Evolutionary conservation across 1,139 yeast species (phyloP), one percentile per base, ranked within the genome.

Genomic region (Saccharomyces pastorianus): DNA sequence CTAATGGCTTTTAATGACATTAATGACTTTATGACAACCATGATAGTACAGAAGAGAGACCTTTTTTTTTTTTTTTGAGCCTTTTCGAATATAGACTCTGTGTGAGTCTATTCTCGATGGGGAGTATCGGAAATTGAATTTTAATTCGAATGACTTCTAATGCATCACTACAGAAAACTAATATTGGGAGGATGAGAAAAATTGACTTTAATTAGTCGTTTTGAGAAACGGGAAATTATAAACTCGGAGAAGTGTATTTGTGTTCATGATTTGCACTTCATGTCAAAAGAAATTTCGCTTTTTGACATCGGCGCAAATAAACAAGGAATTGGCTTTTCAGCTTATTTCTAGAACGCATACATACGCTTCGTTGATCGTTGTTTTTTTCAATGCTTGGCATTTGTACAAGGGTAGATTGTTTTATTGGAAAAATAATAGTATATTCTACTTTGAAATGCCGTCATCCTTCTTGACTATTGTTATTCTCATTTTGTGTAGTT

Each of bases 401-500:
- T 38, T 38, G 23, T 38, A 20, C 25, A 38, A 13, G 13, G 44
- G 44, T 38, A 17, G 44, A 46, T 46, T 46, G 27, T 41, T 44
- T 14, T 49, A 7, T 34, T 9, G 25, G 20, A 23, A 13, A 34
- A 27, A 26, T 9, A 49, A 41, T n/a, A 5, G 9, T 32, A n/a
- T 32, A n/a, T n/a, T 14, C 46, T 27, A 38, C 41, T 25, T 29
- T 42, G 13, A 38, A 38, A 38, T 38, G 44, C 44, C 25, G 44
- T 38, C 44, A 38, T 38, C 44, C 44, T 38, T 38, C 25, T 38
- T 38, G 44, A 38, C 25, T 34, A 38, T 38, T 38, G 27, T 38
- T 26, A 38, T 46, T 46, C 20, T 44, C 44, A 47, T 47, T 51
- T 51, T 51, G 53, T 51, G 42, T 51, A 51, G 25, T 51, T 51